Evolutionary conservation across 2,329 filamentous ascomycete species (phyloP).

Genomic region (Rhynchosporium secalis): DNA sequence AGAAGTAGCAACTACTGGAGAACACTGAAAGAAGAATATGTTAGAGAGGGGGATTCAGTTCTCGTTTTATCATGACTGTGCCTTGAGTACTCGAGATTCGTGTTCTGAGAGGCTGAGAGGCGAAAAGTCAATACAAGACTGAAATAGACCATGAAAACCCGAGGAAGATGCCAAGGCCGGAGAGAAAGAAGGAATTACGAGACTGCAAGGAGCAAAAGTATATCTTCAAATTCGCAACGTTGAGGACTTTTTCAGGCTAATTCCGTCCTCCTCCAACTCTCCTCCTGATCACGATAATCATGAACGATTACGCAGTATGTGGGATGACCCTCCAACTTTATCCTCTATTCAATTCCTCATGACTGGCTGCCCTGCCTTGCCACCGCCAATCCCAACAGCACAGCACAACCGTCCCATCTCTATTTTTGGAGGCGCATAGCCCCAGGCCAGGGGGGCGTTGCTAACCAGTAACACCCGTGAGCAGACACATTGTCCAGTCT

Average conservation of each 20-base stretch:
- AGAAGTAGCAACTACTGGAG: too few species aligned
- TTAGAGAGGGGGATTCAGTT: neutral
- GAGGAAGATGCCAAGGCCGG: neutral
- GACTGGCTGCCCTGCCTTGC: slow-evolving; percentile 4
- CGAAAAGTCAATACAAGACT: slow-evolving; percentile 7
- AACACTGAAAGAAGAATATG: too few species aligned
- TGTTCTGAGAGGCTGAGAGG: neutral
- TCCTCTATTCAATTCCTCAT: neutral
- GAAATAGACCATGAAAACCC: neutral
- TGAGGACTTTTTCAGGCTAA: neutral
- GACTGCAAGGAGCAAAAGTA: neutral
- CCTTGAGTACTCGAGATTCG: neutral
- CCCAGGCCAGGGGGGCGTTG: slow-evolving; percentile 9
- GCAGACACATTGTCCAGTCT: too few species aligned
- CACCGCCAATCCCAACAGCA: neutral
- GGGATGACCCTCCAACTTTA: slow-evolving; percentile 3
- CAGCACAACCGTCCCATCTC: slow-evolving; percentile 1
- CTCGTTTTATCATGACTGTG: neutral
- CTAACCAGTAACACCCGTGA: slow-evolving; percentile 9
- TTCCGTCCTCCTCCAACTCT: neutral
- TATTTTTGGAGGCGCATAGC: slow-evolving; percentile 13
- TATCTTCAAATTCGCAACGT: neutral
- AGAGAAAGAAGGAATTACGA: neutral
- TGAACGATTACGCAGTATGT: neutral
- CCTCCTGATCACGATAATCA: neutral